phyloP scores from a whole-genome alignment of 257 asterid species.

The Fraxinus americana region DNA sequence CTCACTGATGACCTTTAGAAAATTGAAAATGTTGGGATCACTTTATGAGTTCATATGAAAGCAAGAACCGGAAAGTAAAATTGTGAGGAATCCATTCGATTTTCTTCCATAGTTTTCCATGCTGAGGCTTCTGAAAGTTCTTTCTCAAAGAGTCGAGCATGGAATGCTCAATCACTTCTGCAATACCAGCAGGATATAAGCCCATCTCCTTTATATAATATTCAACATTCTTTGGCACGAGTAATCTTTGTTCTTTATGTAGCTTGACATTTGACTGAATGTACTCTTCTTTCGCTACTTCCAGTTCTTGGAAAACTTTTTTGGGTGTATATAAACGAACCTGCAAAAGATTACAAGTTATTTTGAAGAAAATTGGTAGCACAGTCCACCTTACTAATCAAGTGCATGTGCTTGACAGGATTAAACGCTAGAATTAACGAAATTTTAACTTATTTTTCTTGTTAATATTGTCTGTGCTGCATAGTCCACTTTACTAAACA shows the following conservation, averaged over 20 bases:
- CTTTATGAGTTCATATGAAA: conserved; percentile 55
- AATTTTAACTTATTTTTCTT: too few species aligned
- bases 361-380: too few species aligned
- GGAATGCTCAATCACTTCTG: conserved; percentile 56
- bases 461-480: neutral
- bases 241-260: conserved; percentile 66
- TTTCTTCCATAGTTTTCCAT: conserved; percentile 57
- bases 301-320: conserved; percentile 74
- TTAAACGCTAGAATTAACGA: too few species aligned
- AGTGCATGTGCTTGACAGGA: neutral
- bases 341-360: conserved; percentile 36
- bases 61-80: conserved; percentile 64
- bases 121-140: conserved; percentile 18
- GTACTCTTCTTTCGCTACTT: conserved; percentile 91
- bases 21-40: conserved; percentile 13
- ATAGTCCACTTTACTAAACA: neutral
- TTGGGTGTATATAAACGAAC: conserved; percentile 73
- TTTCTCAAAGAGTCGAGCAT: conserved; percentile 43
- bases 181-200: conserved; percentile 46
- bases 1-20: neutral
- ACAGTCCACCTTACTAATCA: neutral
- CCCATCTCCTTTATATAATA: conserved; percentile 60
- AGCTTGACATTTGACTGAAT: conserved; percentile 56
- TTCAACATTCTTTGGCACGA: conserved; percentile 76
- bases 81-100: conserved; percentile 70